A percentile compares a stretch with the other conserved stretches of the same genome.
Conservation (phyloP, 2,329 filamentous ascomycete species). For the Leptographium procerum region DNA sequence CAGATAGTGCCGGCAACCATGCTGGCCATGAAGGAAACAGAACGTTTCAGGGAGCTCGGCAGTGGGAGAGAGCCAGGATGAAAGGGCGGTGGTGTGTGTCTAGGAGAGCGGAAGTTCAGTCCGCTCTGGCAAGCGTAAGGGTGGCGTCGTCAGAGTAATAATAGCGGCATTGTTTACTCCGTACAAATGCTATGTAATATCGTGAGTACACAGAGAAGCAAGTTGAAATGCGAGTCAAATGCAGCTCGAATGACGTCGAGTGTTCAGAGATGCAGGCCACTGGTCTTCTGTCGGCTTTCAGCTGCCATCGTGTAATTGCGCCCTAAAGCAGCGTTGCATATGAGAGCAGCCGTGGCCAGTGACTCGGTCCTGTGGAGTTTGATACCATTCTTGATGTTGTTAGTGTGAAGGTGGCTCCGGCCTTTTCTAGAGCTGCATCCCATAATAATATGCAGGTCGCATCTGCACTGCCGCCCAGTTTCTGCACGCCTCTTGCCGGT, state of each 20-base stretch:
- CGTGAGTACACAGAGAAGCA: too few species aligned
- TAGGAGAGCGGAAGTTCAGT: neutral
- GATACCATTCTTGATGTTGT: neutral
- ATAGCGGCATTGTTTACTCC: too few species aligned
- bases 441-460: constrained; percentile 8
- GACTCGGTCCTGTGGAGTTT: neutral
- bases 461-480: constrained; percentile 8
- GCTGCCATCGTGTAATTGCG: neutral
- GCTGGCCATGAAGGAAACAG: neutral
- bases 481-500: constrained; percentile 2
- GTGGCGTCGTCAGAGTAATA: neutral
- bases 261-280: neutral
- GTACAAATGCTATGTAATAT: too few species aligned
- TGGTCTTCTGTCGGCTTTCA: neutral
- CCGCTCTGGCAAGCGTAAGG: too few species aligned
- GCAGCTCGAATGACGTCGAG: too few species aligned
- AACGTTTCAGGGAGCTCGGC: neutral
- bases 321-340: neutral
- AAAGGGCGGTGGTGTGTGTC: neutral
- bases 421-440: neutral
- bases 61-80: neutral
- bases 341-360: neutral
- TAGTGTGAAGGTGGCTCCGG: neutral
- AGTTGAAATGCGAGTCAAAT: neutral
- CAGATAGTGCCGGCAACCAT: neutral